Base-by-base conservation (phyloP, 805 yeast genomes). In the Candida hungchunana region DNA sequence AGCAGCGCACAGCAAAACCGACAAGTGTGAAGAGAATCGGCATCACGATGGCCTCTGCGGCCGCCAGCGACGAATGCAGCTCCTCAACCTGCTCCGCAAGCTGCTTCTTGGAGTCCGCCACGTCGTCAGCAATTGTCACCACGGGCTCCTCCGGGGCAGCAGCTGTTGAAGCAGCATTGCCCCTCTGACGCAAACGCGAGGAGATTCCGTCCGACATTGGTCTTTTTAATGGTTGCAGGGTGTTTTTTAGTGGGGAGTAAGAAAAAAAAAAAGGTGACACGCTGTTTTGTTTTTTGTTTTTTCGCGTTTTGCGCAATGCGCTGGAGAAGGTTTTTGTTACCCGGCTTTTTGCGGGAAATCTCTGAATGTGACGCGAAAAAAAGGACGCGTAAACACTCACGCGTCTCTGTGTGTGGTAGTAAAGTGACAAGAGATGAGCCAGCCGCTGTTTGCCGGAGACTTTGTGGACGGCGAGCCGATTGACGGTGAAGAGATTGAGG, bases 1-100 rank as follows among this genome's bases (percentile, higher is more conserved):
- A 79, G 59, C 88, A 75, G 50, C 97, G 75, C 27, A 86, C 71
- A 43, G 71, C 72, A 50, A 89, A 82, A 8, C 93, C 79, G 14
- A 81, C 45, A 2, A 71, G 40, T 1, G 96, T 88, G 53, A 89
- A 71, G 16, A 78, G 31, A 4, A 82, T 48, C n/a, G 88, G 82
- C 22, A 77, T 79, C 35, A 75, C 50, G 45, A 69, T 54, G 4
- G 48, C 34, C 42, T 54, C 59, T 1, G 50, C 53, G 12, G 39
- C 34, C 1, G 34, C 31, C 4, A 50, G 32, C 7, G 56, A 53
- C 7, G 45, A 29, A 17, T 43, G 34, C n/a, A 50, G 37, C 29
- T 48, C 54, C 6, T 40, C 45, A 9, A 44, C 34, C 30, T 42
- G 40, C 26, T 36, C 25, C 16, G 47, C 46, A 13, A 25, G 26